Conservation (phyloP, 129 eudicot species). For the Pulicaria dysenterica region DNA sequence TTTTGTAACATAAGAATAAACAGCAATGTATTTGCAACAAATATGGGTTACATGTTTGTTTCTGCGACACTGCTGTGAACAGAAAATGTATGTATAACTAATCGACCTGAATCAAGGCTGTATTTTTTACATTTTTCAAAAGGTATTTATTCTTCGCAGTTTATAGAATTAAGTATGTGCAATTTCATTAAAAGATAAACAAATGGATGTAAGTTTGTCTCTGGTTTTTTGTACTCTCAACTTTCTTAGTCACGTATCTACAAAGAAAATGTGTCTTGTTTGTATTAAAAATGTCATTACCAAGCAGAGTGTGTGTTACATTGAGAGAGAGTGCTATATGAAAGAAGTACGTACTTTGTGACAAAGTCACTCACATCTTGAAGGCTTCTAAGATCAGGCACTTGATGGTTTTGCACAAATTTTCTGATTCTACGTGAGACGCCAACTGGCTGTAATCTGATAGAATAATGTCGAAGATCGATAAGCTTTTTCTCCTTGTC, state of each 20-base stretch:
- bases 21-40: too few relatives aligned
- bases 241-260: background rate
- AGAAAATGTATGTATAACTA: too few relatives aligned
- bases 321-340: slow-evolving; percentile 7
- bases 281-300: slow-evolving; percentile 2
- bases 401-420: slow-evolving; percentile 92
- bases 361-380: slow-evolving; percentile 94
- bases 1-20: too few relatives aligned
- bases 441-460: slow-evolving; percentile 95
- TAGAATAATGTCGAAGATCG: slow-evolving; percentile 88
- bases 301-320: background rate
- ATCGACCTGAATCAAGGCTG: too few relatives aligned
- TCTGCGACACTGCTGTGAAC: too few relatives aligned
- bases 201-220: too few relatives aligned
- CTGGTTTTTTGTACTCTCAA: too few relatives aligned
- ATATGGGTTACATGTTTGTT: too few relatives aligned
- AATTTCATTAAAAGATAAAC: too few relatives aligned
- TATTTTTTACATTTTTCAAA: too few relatives aligned
- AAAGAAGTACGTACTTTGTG: slow-evolving; percentile 60
- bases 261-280: background rate
- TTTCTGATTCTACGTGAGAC: slow-evolving; percentile 91
- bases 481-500: slow-evolving; percentile 90
- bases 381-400: slow-evolving; percentile 81
- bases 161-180: too few relatives aligned
- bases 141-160: too few relatives aligned